Conservation (phyloP, 2,329 filamentous ascomycete species). For the Cladosporium sp. region DNA sequence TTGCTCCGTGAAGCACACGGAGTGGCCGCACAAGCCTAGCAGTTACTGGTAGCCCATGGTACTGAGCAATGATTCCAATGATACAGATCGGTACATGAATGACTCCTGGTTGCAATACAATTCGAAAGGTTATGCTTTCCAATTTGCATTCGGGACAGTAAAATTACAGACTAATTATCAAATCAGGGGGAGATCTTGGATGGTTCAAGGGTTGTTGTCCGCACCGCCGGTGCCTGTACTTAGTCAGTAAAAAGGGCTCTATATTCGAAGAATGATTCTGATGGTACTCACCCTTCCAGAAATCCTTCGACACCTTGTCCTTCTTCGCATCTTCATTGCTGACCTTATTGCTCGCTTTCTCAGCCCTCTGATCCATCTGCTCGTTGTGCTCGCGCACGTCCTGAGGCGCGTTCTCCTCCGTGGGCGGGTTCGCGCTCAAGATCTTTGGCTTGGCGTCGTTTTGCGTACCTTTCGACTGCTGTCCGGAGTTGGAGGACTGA, state of each 20-base stretch:
- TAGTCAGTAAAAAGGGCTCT: slow-evolving; percentile 7
- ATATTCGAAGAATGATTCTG: not conserved
- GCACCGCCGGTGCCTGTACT: slow-evolving; percentile 5
- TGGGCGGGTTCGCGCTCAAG: slow-evolving; percentile 31
- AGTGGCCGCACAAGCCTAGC: too few species aligned
- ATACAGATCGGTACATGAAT: too few species aligned
- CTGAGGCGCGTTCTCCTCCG: slow-evolving; percentile 23
- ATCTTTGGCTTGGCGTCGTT: slow-evolving; percentile 40
- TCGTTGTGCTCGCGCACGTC: slow-evolving; percentile 39
- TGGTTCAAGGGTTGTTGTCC: not conserved
- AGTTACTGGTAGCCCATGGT: too few species aligned
- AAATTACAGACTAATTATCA: too few species aligned
- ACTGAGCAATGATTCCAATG: too few species aligned
- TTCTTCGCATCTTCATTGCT: slow-evolving; percentile 33
- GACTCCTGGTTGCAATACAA: too few species aligned
- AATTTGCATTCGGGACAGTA: too few species aligned
- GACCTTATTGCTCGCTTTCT: slow-evolving; percentile 35
- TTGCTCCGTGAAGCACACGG: too few species aligned
- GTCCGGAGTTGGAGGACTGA: slow-evolving; percentile 8
- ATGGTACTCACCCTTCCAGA: slow-evolving; percentile 28
- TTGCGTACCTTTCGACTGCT: slow-evolving; percentile 13
- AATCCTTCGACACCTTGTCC: slow-evolving; percentile 35
- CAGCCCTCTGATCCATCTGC: slow-evolving; percentile 38
- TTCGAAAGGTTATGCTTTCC: too few species aligned
- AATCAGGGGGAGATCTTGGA: not conserved